Conservation (phyloP, 2,329 filamentous ascomycete genomes). For the Colletotrichum sp. region DNA sequence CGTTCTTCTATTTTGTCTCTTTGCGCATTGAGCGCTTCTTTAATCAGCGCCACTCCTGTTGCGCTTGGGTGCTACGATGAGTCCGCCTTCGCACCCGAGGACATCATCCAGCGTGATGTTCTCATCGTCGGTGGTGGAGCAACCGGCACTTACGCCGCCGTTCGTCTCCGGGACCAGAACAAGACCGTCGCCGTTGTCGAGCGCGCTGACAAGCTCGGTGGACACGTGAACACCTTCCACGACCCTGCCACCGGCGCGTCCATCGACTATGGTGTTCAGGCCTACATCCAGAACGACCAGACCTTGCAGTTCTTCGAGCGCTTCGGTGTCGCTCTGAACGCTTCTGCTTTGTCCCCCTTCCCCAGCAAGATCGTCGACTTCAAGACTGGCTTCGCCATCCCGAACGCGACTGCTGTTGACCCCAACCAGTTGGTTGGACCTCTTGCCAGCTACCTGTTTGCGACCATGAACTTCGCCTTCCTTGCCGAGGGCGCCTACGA, state of each 20-base stretch:
- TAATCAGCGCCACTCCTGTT: neutral
- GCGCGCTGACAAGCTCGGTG: conserved; percentile 34
- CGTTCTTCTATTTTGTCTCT: conserved; percentile 2
- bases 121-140: conserved; percentile 60
- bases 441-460: conserved; percentile 1
- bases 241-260: conserved; percentile 38
- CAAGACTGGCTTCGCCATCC: conserved; percentile 17
- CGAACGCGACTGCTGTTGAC: conserved; percentile 16
- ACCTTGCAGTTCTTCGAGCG: conserved; percentile 49
- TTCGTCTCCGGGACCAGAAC: conserved; percentile 54
- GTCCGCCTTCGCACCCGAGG: conserved; percentile 10
- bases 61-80: conserved; percentile 12
- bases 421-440: neutral
- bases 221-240: conserved; percentile 53
- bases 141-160: conserved; percentile 53
- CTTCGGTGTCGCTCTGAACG: conserved; percentile 37
- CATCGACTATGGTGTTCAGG: conserved; percentile 40
- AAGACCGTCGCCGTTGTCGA: conserved; percentile 55
- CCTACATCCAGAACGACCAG: conserved; percentile 40
- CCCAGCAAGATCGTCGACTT: conserved; percentile 19
- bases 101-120: conserved; percentile 39
- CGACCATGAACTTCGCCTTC: conserved; percentile 11
- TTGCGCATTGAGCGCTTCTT: conserved; percentile 2
- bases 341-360: conserved; percentile 7
- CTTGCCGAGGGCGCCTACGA: conserved; percentile 27